Evolutionary conservation across 73 alveolate species (phyloP).

Genomic region (Paramecium sexaurelia): DNA sequence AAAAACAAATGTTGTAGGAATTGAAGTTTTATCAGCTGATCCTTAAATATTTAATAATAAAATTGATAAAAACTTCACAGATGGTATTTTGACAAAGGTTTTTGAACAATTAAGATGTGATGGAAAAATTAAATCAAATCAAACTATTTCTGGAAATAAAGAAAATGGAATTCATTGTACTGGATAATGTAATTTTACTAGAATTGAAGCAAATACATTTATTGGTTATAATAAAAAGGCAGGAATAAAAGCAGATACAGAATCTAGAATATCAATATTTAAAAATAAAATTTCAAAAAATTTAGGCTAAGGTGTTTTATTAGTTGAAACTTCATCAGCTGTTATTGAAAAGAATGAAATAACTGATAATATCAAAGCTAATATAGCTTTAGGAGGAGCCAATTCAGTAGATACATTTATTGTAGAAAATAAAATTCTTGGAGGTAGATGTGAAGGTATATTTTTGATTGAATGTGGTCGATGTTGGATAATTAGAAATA

Average conservation of each 20-base stretch:
- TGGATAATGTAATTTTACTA: slow-evolving; percentile 85
- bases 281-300: slow-evolving; percentile 84
- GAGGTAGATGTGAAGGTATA: slow-evolving; percentile 96
- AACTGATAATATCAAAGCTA: slow-evolving; percentile 91
- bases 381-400: slow-evolving; percentile 96
- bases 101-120: slow-evolving; percentile 75
- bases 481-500: slow-evolving; percentile 85
- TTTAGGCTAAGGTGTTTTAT: slow-evolving; percentile 91
- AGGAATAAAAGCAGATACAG: slow-evolving; percentile 89
- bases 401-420: slow-evolving; percentile 87
- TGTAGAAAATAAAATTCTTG: slow-evolving; percentile 81
- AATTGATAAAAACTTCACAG: slow-evolving; percentile 73
- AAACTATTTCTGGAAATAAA: slow-evolving; percentile 79
- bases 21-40: slow-evolving; percentile 75
- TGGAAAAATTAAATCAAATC: slow-evolving; percentile 72
- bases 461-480: slow-evolving; percentile 89
- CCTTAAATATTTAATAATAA: slow-evolving; percentile 76
- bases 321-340: slow-evolving; percentile 93
- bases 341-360: slow-evolving; percentile 91
- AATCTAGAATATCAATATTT: slow-evolving; percentile 81
- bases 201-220: slow-evolving; percentile 78
- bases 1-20: slow-evolving; percentile 71
- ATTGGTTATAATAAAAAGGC: slow-evolving; percentile 88
- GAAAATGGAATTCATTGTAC: slow-evolving; percentile 92
- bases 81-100: slow-evolving; percentile 79